Conservation (phyloP, 176 grass and related monocot species). For the Bolboschoenus planiculmis region DNA sequence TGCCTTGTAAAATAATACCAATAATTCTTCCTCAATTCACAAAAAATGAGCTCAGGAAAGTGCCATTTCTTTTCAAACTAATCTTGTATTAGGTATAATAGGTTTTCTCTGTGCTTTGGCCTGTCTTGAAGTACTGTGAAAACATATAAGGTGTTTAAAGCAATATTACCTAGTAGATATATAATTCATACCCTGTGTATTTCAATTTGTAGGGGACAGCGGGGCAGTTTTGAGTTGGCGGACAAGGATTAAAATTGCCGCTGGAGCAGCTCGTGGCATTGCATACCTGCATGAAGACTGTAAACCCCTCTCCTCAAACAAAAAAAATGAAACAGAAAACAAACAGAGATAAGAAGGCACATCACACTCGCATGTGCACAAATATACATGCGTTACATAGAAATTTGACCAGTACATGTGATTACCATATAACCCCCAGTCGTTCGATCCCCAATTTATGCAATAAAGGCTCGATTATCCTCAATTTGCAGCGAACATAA, state of each 20-base stretch:
- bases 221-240: slow-evolving; percentile 60
- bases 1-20: neutral
- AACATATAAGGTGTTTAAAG: slow-evolving; percentile 1
- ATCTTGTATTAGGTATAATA: neutral
- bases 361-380: neutral
- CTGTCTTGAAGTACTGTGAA: neutral
- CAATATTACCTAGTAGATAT: neutral
- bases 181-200: slow-evolving; percentile 21
- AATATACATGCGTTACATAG: neutral
- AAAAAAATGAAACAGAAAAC: neutral
- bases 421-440: neutral
- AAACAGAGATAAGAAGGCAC: neutral
- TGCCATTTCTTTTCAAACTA: neutral
- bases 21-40: neutral
- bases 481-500: neutral
- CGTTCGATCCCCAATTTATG: neutral
- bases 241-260: slow-evolving; percentile 83
- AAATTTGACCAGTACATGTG: neutral
- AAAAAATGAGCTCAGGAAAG: neutral
- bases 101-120: neutral
- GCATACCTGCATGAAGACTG: slow-evolving; percentile 99
- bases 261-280: slow-evolving; percentile 94
- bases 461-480: neutral
- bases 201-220: slow-evolving; percentile 56
- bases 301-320: slow-evolving; percentile 28